Base-by-base conservation (phyloP, 345 rosid genomes). In the Syzygium jambos region DNA sequence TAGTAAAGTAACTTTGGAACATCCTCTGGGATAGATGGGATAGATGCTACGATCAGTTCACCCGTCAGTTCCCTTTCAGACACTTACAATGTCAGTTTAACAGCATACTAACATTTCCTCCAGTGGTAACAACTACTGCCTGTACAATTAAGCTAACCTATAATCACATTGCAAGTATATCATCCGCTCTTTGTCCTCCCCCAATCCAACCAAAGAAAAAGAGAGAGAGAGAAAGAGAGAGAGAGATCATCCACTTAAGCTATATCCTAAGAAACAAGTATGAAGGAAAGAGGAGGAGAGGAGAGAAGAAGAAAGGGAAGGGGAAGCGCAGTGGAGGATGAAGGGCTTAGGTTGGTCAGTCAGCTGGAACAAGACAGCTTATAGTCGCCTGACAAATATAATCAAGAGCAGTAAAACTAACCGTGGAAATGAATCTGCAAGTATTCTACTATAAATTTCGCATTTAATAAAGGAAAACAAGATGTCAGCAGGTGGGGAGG, bases 221-320 rank as follows among this genome's bases (percentile, higher is more conserved):
- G 46, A 5, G 29, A 0, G 29, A 4, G 61, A 0, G 61, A 1
- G 27, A 2, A 23, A 7, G 9, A 2, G n/a, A n/a, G n/a, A n/a
- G n/a, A n/a, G 46, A 68, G 80, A 34, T 34, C 46, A 38, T 73
- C 80, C 25, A 19, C 49, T 73, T 38, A 19, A 38, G 8, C 82
- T 38, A 73, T 73, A 19, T 38, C 49, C 49, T 73, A 38, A 38
- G 49, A 73, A 38, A 38, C 15, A 21, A 73, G 49, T 38, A 73
- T 5, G 46, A 11, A 73, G 82, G 82, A 73, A 73, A 73, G 49
- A 73, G 27, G 25, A 73, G 23, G 82, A 73, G 49, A 19, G 25
- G 46, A 68, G 78, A 68, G 25, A 34, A 68, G 80, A 34, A 17
- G 80, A 34, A 25, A 38, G 4, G 27, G 25, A 73, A 73, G 2